A percentile compares a stretch with the other conserved stretches of the same genome.
Evolutionary conservation across 768 basidiomycete species (phyloP).

Genomic region (Gelatoporia subvermispora): DNA sequence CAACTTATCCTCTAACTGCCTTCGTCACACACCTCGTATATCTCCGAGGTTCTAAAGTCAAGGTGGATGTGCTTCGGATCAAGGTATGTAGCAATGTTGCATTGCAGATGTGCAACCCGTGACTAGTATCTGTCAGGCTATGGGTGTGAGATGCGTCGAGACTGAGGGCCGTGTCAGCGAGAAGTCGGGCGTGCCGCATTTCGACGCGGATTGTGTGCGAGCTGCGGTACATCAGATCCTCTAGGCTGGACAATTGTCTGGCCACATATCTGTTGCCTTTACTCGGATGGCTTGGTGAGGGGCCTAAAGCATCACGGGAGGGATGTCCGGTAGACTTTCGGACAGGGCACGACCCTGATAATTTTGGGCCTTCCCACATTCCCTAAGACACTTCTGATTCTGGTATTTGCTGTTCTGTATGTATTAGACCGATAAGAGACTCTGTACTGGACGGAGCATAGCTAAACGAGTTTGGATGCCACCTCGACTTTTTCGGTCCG

Average conservation of each 20-base stretch:
- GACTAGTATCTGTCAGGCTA: conserved; percentile 30
- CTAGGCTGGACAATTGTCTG: not conserved
- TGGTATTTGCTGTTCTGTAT: too few relatives aligned
- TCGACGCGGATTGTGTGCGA: conserved; percentile 42
- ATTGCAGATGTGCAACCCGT: not conserved
- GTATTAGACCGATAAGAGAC: too few relatives aligned
- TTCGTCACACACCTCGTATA: conserved; percentile 86
- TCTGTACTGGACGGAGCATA: too few relatives aligned
- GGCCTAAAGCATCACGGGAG: too few relatives aligned
- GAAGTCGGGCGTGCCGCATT: conserved; percentile 30
- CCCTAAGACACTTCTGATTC: too few relatives aligned
- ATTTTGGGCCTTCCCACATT: too few relatives aligned
- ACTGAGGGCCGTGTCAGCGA: conserved; percentile 30
- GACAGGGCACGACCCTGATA: too few relatives aligned
- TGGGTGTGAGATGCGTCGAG: conserved; percentile 59
- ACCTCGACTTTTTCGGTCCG: too few relatives aligned
- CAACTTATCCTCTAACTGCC: conserved; percentile 68
- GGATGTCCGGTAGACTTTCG: too few relatives aligned
- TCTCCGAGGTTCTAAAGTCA: conserved; percentile 56
- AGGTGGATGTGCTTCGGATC: conserved; percentile 56
- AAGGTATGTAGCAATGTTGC: conserved; percentile 42
- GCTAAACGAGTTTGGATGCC: too few relatives aligned
- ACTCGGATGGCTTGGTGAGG: too few relatives aligned
- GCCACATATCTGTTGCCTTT: too few relatives aligned
- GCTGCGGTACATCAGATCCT: conserved; percentile 35